Evolutionary conservation across 805 yeast genomes (phyloP), one percentile per base, ranked within the genome.

Genomic region (Candida namnaoensis): DNA sequence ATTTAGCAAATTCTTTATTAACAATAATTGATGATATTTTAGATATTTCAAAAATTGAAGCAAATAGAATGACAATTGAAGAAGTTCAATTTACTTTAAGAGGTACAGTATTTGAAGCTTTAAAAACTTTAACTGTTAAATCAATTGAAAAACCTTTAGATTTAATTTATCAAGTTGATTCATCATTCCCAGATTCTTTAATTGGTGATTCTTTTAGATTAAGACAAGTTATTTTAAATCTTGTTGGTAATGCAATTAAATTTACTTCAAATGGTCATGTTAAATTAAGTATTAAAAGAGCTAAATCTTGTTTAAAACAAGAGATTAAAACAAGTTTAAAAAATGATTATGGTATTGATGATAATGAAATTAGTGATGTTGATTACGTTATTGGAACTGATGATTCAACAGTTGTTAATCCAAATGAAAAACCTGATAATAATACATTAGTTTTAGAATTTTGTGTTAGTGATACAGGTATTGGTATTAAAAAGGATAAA

Each of bases 1-100:
- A 84, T 53, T 68, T 85, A 50, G 93, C 93, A 24, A 85, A 84
- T 57, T 82, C 90, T 3, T 68, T 84, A 49, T 71, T 84, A 52
- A 85, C 93, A 0, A 85, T 84, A 48, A 85, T 84, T 50, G 95
- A 84, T 55, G 95, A 84, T 60, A 84, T 84, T 53, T 71, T 84
- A 51, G 95, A 84, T 75, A 84, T 84, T 53, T 85, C 93, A 41
- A 84, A 84, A 72, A 84, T 84, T 60, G 95, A 84, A 60, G 95
- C 95, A 24, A 84, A 84, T 60, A 69, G 93, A 58, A 85, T 84
- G 93, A 85, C 91, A 0, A 86, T 84, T 42, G 95, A 84, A 57
- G 82, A 82, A 56, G 83, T 84, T 47, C 90, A 87, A 46, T 84
- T 84, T 54, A 80, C 88, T 13, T 66, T 84, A 39, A 69, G 95